A percentile compares a stretch with the other conserved stretches of the same genome.
phyloP scores from a whole-genome alignment of 2,329 filamentous ascomycete genomes.

The Exophiala dermatitidis region DNA sequence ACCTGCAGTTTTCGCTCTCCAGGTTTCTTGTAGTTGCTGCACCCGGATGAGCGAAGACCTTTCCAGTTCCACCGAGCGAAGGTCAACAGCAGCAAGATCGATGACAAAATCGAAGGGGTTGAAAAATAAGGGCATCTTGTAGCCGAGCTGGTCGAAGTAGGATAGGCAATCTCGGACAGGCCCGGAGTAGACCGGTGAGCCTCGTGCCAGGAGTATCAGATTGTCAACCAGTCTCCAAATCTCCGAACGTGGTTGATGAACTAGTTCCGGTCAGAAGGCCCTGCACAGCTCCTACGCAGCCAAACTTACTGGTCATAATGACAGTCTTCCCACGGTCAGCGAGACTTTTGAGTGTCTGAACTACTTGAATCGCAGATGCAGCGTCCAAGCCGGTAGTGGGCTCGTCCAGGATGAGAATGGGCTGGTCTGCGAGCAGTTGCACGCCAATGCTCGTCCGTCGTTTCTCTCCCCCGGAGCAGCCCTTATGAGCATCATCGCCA shows the following conservation, averaged over 20 bases:
- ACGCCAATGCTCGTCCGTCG: slow-evolving; percentile 69
- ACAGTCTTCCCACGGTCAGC: slow-evolving; percentile 61
- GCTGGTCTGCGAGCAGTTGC: slow-evolving; percentile 71
- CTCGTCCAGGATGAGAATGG: slow-evolving; percentile 69
- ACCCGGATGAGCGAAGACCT: slow-evolving; percentile 53
- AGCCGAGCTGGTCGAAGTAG: slow-evolving; percentile 57
- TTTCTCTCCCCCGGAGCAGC: slow-evolving; percentile 74
- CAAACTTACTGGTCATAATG: slow-evolving; percentile 41
- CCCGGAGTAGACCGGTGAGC: slow-evolving; percentile 63
- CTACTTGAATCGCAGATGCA: slow-evolving; percentile 66
- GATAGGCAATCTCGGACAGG: slow-evolving; percentile 50
- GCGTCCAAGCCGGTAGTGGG: slow-evolving; percentile 68
- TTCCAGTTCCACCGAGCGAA: slow-evolving; percentile 60
- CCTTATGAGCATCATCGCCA: slow-evolving; percentile 62
- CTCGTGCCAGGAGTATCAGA: slow-evolving; percentile 60
- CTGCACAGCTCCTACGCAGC: slow-evolving; percentile 53
- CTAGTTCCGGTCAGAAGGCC: slow-evolving; percentile 58
- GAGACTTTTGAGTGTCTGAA: slow-evolving; percentile 61
- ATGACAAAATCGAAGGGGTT: slow-evolving; percentile 73
- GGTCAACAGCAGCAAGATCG: slow-evolving; percentile 67
- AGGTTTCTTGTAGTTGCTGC: slow-evolving; percentile 53
- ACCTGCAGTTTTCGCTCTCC: slow-evolving; percentile 36
- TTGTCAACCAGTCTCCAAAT: slow-evolving; percentile 73
- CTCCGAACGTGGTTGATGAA: slow-evolving; percentile 71
- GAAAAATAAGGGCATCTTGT: slow-evolving; percentile 61